These are phyloP conservation scores for Cercospora nicotianae DNA, from an alignment of 2,329 filamentous ascomycete species.

Conservation along the genomic window DNA sequence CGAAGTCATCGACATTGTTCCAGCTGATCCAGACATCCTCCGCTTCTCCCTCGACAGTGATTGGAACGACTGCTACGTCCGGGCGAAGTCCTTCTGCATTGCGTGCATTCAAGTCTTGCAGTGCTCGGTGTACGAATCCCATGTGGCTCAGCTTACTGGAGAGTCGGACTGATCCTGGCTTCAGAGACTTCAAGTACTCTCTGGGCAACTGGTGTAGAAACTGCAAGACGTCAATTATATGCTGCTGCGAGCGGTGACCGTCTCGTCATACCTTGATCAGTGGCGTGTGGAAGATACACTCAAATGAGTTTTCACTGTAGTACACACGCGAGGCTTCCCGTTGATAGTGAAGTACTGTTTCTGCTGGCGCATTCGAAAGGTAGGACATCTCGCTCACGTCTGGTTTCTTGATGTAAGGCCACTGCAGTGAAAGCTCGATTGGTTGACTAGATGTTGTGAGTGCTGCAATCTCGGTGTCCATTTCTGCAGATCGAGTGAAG, in stretches of 20 bases:
- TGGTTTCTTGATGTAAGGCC: neutral
- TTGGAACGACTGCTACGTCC: conserved; percentile 8
- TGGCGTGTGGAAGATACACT: conserved; percentile 9
- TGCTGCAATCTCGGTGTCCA: neutral
- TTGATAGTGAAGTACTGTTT: neutral
- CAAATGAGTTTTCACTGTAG: conserved; percentile 8
- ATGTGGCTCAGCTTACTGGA: conserved; percentile 7
- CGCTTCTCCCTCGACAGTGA: conserved; percentile 10
- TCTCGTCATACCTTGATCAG: conserved; percentile 8
- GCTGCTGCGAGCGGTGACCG: neutral
- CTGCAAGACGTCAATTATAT: neutral
- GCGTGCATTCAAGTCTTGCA: conserved; percentile 14
- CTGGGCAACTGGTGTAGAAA: conserved; percentile 3
- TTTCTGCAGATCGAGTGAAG: neutral
- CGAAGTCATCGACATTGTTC: conserved; percentile 7
- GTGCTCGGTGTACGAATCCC: conserved; percentile 6
- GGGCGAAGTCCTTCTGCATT: conserved; percentile 7
- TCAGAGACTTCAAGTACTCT: neutral
- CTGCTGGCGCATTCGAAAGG: neutral
- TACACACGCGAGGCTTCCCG: neutral
- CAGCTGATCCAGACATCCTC: conserved; percentile 5
- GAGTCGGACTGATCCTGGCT: conserved; percentile 7
- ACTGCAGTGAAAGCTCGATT: neutral
- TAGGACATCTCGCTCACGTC: neutral
- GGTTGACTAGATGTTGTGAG: neutral